phyloP scores from a whole-genome alignment of 768 basidiomycete species.

The Pulveroboletus sp. region DNA sequence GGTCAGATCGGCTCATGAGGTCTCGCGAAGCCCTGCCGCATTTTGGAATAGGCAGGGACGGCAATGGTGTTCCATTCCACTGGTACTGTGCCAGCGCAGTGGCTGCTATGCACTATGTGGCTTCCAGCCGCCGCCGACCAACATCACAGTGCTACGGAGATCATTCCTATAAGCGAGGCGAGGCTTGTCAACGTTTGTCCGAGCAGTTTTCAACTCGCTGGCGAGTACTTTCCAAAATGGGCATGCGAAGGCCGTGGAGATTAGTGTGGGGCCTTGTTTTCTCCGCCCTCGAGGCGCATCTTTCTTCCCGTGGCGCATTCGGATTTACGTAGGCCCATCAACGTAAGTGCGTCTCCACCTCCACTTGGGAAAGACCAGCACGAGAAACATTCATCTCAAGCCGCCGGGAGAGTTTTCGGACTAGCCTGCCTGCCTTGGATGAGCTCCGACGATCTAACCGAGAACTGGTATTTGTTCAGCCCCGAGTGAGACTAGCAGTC shows the following conservation, averaged over 20 bases:
- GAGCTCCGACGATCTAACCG: background rate
- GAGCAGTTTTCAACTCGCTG: too few species aligned
- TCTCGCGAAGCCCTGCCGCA: too few species aligned
- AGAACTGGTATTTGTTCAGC: background rate
- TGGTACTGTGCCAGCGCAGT: too few species aligned
- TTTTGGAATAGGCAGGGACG: too few species aligned
- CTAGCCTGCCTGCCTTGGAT: background rate
- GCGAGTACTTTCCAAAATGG: too few species aligned
- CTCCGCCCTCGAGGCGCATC: background rate
- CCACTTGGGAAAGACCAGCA: background rate
- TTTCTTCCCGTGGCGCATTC: background rate
- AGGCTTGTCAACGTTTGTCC: too few species aligned
- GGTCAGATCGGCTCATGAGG: too few species aligned
- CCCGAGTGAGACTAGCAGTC: background rate
- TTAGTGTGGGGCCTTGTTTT: background rate
- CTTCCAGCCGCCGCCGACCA: too few species aligned
- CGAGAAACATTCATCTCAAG: background rate
- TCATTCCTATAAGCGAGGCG: too few species aligned
- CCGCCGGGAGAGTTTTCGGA: background rate
- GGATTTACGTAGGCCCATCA: background rate
- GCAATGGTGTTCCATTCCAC: too few species aligned
- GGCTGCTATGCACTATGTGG: too few species aligned
- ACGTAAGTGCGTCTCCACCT: background rate
- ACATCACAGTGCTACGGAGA: too few species aligned
- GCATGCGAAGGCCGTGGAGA: background rate